phyloP scores from a whole-genome alignment of 2,329 filamentous ascomycete genomes.

The Aquanectria penicillioides region DNA sequence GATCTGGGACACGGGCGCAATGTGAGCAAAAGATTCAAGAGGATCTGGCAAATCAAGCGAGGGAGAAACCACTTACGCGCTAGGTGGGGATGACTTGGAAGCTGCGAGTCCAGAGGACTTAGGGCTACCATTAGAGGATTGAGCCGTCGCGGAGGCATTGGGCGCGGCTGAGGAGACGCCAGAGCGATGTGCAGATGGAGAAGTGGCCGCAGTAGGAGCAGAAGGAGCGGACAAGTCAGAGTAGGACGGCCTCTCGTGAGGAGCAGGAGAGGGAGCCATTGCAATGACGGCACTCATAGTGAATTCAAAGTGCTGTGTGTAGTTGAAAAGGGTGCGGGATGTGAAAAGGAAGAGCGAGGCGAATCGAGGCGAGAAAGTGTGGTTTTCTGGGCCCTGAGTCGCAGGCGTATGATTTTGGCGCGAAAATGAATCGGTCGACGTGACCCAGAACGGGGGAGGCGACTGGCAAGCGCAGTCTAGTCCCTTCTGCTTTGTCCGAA shows the following conservation, averaged over 20 bases:
- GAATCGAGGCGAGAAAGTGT: slow-evolving; percentile 31
- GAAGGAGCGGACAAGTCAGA: slow-evolving; percentile 58
- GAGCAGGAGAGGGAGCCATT: slow-evolving; percentile 75
- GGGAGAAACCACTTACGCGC: slow-evolving; percentile 62
- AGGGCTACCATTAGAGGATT: slow-evolving; percentile 66
- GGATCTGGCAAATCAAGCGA: not conserved
- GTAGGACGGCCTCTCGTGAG: slow-evolving; percentile 70
- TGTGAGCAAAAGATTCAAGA: slow-evolving; percentile 26
- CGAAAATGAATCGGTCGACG: slow-evolving; percentile 30
- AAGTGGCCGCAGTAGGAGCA: slow-evolving; percentile 46
- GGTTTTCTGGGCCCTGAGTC: slow-evolving; percentile 37
- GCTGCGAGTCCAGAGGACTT: slow-evolving; percentile 50
- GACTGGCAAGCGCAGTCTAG: slow-evolving; percentile 23
- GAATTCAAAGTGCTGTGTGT: slow-evolving; percentile 37
- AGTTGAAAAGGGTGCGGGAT: slow-evolving; percentile 23
- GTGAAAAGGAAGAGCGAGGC: slow-evolving; percentile 34
- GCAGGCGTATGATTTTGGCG: slow-evolving; percentile 34
- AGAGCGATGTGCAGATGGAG: slow-evolving; percentile 58
- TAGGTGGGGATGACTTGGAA: slow-evolving; percentile 66
- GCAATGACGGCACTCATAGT: slow-evolving; percentile 75
- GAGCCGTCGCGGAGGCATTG: slow-evolving; percentile 50
- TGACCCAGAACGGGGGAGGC: slow-evolving; percentile 33
- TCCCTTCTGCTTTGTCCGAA: not conserved
- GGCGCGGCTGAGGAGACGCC: slow-evolving; percentile 49
- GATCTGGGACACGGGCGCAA: slow-evolving; percentile 41